Percentiles rank a stretch among this genome's conserved stretches.
Evolutionary conservation across 2,329 filamentous ascomycete species (phyloP).

Genomic region (Verticillium klebahnii): DNA sequence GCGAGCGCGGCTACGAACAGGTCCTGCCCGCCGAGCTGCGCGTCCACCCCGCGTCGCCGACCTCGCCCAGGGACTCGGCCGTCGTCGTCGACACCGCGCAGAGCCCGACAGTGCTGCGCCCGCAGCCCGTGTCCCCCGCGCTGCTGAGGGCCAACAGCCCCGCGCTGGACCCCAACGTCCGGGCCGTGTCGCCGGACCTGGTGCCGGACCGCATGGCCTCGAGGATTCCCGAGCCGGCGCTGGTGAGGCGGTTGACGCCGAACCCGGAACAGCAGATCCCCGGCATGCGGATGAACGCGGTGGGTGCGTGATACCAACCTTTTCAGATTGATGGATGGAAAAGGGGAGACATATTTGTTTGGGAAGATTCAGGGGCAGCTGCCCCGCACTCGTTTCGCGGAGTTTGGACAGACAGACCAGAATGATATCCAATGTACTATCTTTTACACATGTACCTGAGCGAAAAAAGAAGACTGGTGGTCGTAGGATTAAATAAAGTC

Average conservation of each 20-base stretch:
- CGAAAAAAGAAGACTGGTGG: accelerated
- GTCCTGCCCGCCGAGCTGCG: constrained; percentile 53
- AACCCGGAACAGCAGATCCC: constrained; percentile 39
- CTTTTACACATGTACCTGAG: neutral
- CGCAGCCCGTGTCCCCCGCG: constrained; percentile 51
- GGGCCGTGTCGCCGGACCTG: constrained; percentile 54
- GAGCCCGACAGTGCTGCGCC: constrained; percentile 42
- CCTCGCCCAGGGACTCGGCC: constrained; percentile 14
- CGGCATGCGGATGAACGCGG: constrained; percentile 19
- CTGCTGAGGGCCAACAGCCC: constrained; percentile 49
- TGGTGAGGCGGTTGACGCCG: constrained; percentile 40
- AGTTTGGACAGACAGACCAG: neutral
- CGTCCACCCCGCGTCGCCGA: constrained; percentile 25
- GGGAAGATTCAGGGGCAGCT: neutral
- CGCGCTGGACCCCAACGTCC: constrained; percentile 48
- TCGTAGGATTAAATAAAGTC: neutral
- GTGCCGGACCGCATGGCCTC: constrained; percentile 60
- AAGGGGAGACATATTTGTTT: neutral
- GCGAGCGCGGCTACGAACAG: constrained; percentile 51
- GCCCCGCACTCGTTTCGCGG: neutral
- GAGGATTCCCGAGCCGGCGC: constrained; percentile 44
- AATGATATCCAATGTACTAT: neutral
- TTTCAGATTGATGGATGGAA: neutral
- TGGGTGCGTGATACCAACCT: constrained; percentile 14
- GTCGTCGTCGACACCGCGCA: constrained; percentile 38